Conservation (phyloP, 1,284 basidiomycete species). For the Fomitiporia mediterranea region DNA sequence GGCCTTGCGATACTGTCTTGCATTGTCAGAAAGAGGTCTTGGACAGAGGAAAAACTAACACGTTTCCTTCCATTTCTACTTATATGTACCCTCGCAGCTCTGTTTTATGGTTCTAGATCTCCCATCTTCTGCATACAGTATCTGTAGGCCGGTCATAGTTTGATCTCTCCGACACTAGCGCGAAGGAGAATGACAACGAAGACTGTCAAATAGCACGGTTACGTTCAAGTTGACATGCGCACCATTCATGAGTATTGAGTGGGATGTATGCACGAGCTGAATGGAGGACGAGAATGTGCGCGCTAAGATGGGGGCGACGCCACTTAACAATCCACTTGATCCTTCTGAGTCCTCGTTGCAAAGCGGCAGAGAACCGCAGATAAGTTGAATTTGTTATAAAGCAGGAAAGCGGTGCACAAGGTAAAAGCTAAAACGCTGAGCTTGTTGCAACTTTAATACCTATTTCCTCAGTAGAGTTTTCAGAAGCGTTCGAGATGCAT, state of each 20-base stretch:
- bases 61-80: constrained; percentile 1
- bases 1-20: neutral
- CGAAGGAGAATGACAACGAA: neutral
- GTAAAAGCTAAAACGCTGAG: too few relatives aligned
- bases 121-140: too few relatives aligned
- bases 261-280: neutral
- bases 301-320: neutral
- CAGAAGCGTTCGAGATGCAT: too few relatives aligned
- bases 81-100: neutral
- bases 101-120: too few relatives aligned
- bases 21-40: neutral
- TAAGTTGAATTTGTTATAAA: too few relatives aligned
- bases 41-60: neutral
- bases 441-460: too few relatives aligned
- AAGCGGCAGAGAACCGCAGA: too few relatives aligned
- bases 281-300: neutral
- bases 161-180: neutral
- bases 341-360: neutral
- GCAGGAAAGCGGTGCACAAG: too few relatives aligned
- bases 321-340: neutral
- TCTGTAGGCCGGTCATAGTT: too few relatives aligned
- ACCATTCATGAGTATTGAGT: neutral
- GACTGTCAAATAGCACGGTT: constrained; percentile 3
- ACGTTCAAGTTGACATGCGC: neutral
- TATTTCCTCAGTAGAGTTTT: too few relatives aligned